Conservation (phyloP, 192 early-diverging fungal genomes). For the Oehlia diaphana region DNA sequence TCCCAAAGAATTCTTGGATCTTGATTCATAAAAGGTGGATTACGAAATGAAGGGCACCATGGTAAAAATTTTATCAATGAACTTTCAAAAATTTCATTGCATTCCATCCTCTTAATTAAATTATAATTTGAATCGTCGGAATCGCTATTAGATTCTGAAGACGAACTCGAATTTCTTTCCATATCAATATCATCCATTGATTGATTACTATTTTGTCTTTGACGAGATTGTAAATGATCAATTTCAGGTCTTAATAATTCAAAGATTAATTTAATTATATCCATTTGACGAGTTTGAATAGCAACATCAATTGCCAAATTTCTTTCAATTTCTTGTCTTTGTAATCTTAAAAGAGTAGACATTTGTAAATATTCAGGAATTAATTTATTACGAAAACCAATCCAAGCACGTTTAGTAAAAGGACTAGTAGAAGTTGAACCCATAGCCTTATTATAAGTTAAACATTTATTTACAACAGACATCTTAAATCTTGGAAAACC, state of each 20-base stretch:
- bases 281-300: constrained; percentile 10
- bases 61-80: neutral
- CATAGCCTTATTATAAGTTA: constrained; percentile 10
- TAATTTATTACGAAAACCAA: constrained; percentile 12
- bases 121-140: neutral
- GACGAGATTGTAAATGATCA: no score
- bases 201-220: neutral
- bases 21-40: constrained; percentile 2
- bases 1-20: constrained; percentile 5
- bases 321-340: constrained; percentile 1
- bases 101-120: neutral
- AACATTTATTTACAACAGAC: constrained; percentile 11
- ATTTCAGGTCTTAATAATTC: neutral
- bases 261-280: constrained; percentile 8
- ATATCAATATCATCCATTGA: neutral
- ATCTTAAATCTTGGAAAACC: constrained; percentile 18
- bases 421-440: neutral
- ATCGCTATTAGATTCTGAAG: neutral
- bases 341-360: neutral
- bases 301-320: neutral
- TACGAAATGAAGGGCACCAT: constrained; percentile 14
- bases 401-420: constrained; percentile 23
- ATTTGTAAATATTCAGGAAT: constrained; percentile 7
- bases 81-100: neutral
- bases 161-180: neutral